A percentile compares a stretch with the other conserved stretches of the same genome.
phyloP scores from a whole-genome alignment of 2,329 filamentous ascomycete genomes.

The Zymoseptoria ardabiliae region DNA sequence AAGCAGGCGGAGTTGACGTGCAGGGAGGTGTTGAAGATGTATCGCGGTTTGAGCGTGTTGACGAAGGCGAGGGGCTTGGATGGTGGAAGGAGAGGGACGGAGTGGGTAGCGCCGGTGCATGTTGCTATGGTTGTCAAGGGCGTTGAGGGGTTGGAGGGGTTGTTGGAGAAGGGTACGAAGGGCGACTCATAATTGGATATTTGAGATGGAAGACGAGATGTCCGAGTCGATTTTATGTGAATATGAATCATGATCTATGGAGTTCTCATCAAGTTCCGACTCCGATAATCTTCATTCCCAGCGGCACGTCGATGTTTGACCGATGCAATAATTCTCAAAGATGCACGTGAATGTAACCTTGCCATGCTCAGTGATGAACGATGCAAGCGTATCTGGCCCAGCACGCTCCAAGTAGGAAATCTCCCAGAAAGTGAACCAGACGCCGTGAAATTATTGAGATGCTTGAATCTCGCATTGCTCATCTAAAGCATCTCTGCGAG shows the following conservation, averaged over 20 bases:
- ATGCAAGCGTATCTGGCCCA: too few species aligned
- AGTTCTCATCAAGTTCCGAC: not conserved
- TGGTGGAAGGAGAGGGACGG: slow-evolving; percentile 43
- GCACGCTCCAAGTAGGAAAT: too few species aligned
- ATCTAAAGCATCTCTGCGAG: not conserved
- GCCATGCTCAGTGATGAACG: not conserved
- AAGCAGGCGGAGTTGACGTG: slow-evolving; percentile 52
- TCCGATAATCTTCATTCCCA: not conserved
- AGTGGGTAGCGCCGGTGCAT: slow-evolving; percentile 67
- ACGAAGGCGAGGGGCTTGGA: slow-evolving; percentile 58
- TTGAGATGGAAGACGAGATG: not conserved
- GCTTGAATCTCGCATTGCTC: not conserved
- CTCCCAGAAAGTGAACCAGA: too few species aligned
- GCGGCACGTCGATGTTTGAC: too few species aligned
- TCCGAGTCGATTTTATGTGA: not conserved
- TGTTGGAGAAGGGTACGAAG: slow-evolving; percentile 2
- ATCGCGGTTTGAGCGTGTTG: slow-evolving; percentile 60
- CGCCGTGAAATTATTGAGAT: not conserved
- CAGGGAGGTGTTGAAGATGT: slow-evolving; percentile 63
- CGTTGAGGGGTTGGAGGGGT: slow-evolving; percentile 49
- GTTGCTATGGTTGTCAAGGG: slow-evolving; percentile 64
- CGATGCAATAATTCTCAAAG: too few species aligned
- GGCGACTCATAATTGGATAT: not conserved
- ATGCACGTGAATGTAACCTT: not conserved
- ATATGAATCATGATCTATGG: not conserved